Evolutionary conservation across 257 asterid genomes (phyloP), one percentile per base, ranked within the genome.

Genomic region (Eustoma russellianum): DNA sequence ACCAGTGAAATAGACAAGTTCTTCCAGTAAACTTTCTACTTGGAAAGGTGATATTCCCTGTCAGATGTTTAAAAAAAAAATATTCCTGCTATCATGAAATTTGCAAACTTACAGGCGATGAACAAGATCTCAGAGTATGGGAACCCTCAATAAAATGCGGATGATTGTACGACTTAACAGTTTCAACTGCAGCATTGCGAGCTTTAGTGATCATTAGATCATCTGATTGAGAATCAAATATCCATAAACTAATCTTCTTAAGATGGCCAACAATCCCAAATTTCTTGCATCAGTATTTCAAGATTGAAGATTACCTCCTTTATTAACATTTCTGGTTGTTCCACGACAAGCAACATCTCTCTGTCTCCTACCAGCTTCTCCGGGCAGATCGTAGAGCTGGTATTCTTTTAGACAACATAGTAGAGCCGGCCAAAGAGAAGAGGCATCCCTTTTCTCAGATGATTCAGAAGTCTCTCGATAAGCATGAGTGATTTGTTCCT

Each of bases 371-470:
- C 74, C 43, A 1, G 43, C 52, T 40, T 73, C 17, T 41, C 65
- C 56, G 61, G 74, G 59, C 63, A 74, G 65, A 66, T 85, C 79
- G 76, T 81, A 86, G 63, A 76, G 56, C 78, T 77, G 78, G 44
- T 74, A 83, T 74, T 79, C 90, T 66, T 76, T 82, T 53, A 81
- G 84, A 48, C 58, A 74, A 66, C 89, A 80, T 62, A 75, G 83
- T 68, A 77, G 82, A 48, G 82, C 62, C 46, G 78, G 92, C 92
- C 86, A 77, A 51, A 81, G 73, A 58, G 81, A 71, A 52, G 82
- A 66, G 44, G 66, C 52, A 17, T 83, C 94, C 70, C 71, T 86
- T 63, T 56, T 62, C 51, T 51, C 64, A 19, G 84, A 79, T 71
- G 73, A 63, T 77, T 71, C 72, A 50, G 55, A 67, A 62, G 71